Conservation (phyloP, 2,329 filamentous ascomycete genomes). For the Ophiostoma sp. region DNA sequence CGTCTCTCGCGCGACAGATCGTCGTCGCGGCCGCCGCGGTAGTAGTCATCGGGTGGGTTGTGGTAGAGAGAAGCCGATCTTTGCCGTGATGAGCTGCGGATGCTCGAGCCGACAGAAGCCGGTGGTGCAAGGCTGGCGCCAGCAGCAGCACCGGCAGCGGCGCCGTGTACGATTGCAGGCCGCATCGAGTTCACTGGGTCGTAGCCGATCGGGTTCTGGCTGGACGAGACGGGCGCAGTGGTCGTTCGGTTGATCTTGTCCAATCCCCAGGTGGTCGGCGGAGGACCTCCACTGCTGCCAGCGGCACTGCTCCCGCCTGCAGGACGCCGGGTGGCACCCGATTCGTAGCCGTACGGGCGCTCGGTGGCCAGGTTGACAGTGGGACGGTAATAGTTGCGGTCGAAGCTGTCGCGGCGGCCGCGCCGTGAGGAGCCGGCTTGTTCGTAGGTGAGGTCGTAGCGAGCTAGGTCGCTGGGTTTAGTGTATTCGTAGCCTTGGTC, state of each 20-base stretch:
- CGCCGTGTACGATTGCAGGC: slow-evolving; percentile 31
- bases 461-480: slow-evolving; percentile 60
- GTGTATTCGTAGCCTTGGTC: slow-evolving; percentile 65
- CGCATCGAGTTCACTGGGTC: slow-evolving; percentile 50
- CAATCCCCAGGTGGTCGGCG: slow-evolving; percentile 68
- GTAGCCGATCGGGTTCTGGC: slow-evolving; percentile 38
- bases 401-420: slow-evolving; percentile 55
- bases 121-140: background rate
- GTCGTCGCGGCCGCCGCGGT: slow-evolving; percentile 52
- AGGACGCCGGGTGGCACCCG: slow-evolving; percentile 29
- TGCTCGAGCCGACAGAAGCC: slow-evolving; percentile 32
- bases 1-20: slow-evolving; percentile 45
- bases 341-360: slow-evolving; percentile 46
- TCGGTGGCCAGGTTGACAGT: slow-evolving; percentile 54
- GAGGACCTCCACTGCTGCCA: slow-evolving; percentile 52
- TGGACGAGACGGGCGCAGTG: slow-evolving; percentile 29
- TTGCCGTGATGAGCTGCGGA: slow-evolving; percentile 21
- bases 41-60: slow-evolving; percentile 49
- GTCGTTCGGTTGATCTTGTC: slow-evolving; percentile 62
- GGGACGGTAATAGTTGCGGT: slow-evolving; percentile 57
- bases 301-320: background rate
- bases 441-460: slow-evolving; percentile 60
- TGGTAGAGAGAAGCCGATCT: slow-evolving; percentile 37
- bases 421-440: slow-evolving; percentile 40
- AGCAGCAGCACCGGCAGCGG: background rate